Percentiles rank a stretch among this genome's conserved stretches.
phyloP scores from a whole-genome alignment of 768 basidiomycete species.

The Suillus ampliporus region DNA sequence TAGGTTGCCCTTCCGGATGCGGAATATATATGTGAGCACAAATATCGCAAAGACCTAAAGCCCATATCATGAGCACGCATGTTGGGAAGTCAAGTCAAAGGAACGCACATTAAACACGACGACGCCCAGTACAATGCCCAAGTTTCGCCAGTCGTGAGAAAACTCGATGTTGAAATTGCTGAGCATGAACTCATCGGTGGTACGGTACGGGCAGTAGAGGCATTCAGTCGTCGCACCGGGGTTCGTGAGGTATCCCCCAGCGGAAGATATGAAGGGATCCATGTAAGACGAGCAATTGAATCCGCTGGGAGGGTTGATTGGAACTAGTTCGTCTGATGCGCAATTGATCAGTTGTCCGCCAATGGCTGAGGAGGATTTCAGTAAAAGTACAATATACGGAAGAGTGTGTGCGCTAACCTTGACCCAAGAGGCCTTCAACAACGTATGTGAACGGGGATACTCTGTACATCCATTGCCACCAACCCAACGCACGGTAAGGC shows the following conservation, averaged over 20 bases:
- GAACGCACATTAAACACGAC: conserved; percentile 54
- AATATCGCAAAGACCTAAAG: conserved; percentile 4
- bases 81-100: background rate
- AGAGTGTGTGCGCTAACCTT: conserved; percentile 20
- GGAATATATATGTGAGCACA: conserved; percentile 1
- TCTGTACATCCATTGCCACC: conserved; percentile 44
- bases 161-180: conserved; percentile 65
- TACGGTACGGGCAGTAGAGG: conserved; percentile 57
- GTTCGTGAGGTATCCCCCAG: conserved; percentile 64
- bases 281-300: conserved; percentile 60
- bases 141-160: conserved; percentile 56
- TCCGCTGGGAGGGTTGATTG: conserved; percentile 57
- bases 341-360: conserved; percentile 53
- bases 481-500: conserved; percentile 42
- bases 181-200: conserved; percentile 52
- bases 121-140: conserved; percentile 56
- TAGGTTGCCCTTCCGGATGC: background rate
- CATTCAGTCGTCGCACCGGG: conserved; percentile 59
- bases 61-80: background rate
- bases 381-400: conserved; percentile 5
- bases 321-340: conserved; percentile 55
- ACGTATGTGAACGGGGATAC: conserved; percentile 59
- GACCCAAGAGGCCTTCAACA: conserved; percentile 47
- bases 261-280: conserved; percentile 48
- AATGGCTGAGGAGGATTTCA: conserved; percentile 37